These are phyloP conservation scores for Talaromyces pinophilus DNA, from an alignment of 2,329 filamentous ascomycete species.

Conservation along the genomic window DNA sequence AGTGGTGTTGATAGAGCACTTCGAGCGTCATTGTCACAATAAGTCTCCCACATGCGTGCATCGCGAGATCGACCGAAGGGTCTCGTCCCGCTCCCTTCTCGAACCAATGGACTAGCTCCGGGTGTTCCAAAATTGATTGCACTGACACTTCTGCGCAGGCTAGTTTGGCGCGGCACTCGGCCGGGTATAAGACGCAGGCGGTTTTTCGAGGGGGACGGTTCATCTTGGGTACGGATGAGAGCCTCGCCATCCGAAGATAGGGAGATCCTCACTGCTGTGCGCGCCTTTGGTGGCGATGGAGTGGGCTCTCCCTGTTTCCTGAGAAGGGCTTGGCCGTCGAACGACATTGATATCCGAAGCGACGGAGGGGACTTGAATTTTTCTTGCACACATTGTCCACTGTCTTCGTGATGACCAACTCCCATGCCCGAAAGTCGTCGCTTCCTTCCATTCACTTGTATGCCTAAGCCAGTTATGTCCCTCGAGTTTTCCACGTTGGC, in stretches of 20 bases:
- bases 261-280: conserved; percentile 68
- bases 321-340: conserved; percentile 44
- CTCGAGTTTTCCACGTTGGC: background rate
- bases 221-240: conserved; percentile 71
- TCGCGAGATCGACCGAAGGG: conserved; percentile 77
- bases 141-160: conserved; percentile 70
- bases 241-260: conserved; percentile 88
- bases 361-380: conserved; percentile 39
- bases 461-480: conserved; percentile 11
- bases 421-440: conserved; percentile 36
- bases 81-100: conserved; percentile 43
- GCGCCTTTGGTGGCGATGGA: conserved; percentile 43
- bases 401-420: conserved; percentile 2
- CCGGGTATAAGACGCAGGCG: conserved; percentile 52
- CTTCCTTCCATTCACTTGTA: conserved; percentile 36
- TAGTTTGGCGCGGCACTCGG: conserved; percentile 53
- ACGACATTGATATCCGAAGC: conserved; percentile 44
- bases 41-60: conserved; percentile 87
- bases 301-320: conserved; percentile 43
- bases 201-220: conserved; percentile 65
- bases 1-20: conserved; percentile 79
- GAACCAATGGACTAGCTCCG: conserved; percentile 46
- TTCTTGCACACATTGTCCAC: background rate
- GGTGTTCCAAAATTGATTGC: conserved; percentile 61
- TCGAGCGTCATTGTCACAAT: conserved; percentile 76